Conservation (phyloP, 2,329 filamentous ascomycete species). For the Trichoderma cornu-damae region DNA sequence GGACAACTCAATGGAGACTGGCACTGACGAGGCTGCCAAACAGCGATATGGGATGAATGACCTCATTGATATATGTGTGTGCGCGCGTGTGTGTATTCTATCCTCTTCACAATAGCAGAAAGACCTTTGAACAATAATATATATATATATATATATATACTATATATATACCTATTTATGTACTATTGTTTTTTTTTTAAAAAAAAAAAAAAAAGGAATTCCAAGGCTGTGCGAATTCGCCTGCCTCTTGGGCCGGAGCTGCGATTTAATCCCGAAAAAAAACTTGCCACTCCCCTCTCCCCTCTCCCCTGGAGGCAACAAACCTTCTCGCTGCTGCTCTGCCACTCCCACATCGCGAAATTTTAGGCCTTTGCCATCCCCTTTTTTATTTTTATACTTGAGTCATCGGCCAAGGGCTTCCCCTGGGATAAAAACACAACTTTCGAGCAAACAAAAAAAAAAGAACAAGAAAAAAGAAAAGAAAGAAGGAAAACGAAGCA, state of each 20-base stretch:
- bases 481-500: no score
- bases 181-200: no score
- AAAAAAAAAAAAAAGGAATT: not conserved
- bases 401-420: not conserved
- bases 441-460: not conserved
- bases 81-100: no score
- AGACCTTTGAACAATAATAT: no score
- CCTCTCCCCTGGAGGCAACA: not conserved
- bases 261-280: not conserved
- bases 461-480: no score
- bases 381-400: not conserved
- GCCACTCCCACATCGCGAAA: constrained; percentile 4
- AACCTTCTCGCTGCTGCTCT: not conserved
- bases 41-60: not conserved
- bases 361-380: not conserved
- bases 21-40: not conserved
- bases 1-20: not conserved
- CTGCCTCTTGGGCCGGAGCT: not conserved
- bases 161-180: no score
- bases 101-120: not conserved
- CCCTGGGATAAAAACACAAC: not conserved
- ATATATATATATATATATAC: no score
- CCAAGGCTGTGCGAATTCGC: not conserved
- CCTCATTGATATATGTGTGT: not conserved
- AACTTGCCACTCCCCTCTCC: no score